Evolutionary conservation across 306 rosid species (phyloP).

Genomic region (Trichosanthes truncata): DNA sequence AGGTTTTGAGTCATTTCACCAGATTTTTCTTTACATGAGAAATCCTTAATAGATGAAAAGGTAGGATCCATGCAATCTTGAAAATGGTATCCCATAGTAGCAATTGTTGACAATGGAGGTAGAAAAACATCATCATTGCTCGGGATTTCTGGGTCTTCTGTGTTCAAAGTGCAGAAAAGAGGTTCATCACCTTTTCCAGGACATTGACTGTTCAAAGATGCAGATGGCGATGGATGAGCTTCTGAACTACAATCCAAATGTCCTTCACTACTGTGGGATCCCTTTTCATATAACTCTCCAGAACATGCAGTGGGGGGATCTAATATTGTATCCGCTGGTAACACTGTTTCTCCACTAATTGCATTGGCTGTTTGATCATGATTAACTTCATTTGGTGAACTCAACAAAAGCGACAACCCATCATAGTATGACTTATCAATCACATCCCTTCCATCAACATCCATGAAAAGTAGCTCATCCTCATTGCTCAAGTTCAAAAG

Average conservation of each 20-base stretch:
- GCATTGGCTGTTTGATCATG: slow-evolving; percentile 25
- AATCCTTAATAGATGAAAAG: slow-evolving; percentile 32
- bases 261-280: slow-evolving; percentile 21
- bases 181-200: slow-evolving; percentile 39
- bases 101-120: slow-evolving; percentile 29
- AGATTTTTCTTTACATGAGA: slow-evolving; percentile 26
- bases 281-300: slow-evolving; percentile 34
- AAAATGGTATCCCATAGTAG: slow-evolving; percentile 17
- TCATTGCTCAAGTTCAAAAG: slow-evolving; percentile 70
- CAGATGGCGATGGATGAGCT: slow-evolving; percentile 32
- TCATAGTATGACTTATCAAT: slow-evolving; percentile 74
- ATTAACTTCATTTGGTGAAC: slow-evolving; percentile 37
- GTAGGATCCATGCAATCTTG: slow-evolving; percentile 24
- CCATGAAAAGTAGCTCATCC: slow-evolving; percentile 64
- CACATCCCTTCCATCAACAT: slow-evolving; percentile 49
- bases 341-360: slow-evolving; percentile 24
- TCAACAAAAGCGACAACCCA: slow-evolving; percentile 64
- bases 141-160: slow-evolving; percentile 75
- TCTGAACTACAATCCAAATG: slow-evolving; percentile 27
- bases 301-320: slow-evolving; percentile 26
- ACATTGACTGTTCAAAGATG: slow-evolving; percentile 31
- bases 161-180: slow-evolving; percentile 45
- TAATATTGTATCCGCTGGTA: slow-evolving; percentile 24
- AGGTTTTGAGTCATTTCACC: slow-evolving; percentile 24
- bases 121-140: slow-evolving; percentile 68